Percentiles rank a stretch among this genome's conserved stretches.
These are phyloP conservation scores for Cutaneotrichosporon dermatis DNA, from an alignment of 1,284 basidiomycete species.

Conservation along the genomic window DNA sequence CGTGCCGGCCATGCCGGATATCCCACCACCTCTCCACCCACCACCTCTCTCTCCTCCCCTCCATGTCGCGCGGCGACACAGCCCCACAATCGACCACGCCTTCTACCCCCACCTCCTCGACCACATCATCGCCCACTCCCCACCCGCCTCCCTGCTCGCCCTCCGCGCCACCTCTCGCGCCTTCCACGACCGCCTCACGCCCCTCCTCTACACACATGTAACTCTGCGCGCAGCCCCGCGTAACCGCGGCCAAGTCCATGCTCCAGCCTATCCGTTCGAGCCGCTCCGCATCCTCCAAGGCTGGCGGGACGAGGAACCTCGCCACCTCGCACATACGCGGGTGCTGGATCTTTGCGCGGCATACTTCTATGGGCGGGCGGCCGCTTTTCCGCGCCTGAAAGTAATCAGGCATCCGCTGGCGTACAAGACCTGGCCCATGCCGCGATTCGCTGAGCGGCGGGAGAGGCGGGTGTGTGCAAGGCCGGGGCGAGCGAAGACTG, in stretches of 20 bases:
- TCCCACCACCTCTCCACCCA: too few relatives aligned
- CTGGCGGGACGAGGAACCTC: not conserved
- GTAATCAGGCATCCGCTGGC: not conserved
- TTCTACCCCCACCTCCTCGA: not conserved
- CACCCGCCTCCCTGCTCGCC: not conserved
- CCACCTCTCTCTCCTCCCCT: too few relatives aligned
- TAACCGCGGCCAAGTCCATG: not conserved
- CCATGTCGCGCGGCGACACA: too few relatives aligned
- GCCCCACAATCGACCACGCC: not conserved
- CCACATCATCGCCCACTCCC: not conserved
- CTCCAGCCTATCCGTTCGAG: not conserved
- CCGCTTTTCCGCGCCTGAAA: not conserved
- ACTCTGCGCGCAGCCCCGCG: not conserved
- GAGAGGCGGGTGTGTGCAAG: not conserved
- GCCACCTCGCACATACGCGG: not conserved
- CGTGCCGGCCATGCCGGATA: too few relatives aligned
- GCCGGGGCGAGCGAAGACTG: not conserved
- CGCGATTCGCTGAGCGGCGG: not conserved
- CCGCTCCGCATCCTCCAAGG: not conserved
- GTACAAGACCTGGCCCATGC: slow-evolving; percentile 1
- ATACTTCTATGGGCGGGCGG: not conserved
- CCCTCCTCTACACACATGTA: not conserved
- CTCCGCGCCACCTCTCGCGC: not conserved
- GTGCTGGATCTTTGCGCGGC: not conserved
- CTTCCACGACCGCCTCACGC: not conserved